These are phyloP conservation scores for Leccinum boreale DNA, from an alignment of 768 basidiomycete species.

Conservation along the genomic window DNA sequence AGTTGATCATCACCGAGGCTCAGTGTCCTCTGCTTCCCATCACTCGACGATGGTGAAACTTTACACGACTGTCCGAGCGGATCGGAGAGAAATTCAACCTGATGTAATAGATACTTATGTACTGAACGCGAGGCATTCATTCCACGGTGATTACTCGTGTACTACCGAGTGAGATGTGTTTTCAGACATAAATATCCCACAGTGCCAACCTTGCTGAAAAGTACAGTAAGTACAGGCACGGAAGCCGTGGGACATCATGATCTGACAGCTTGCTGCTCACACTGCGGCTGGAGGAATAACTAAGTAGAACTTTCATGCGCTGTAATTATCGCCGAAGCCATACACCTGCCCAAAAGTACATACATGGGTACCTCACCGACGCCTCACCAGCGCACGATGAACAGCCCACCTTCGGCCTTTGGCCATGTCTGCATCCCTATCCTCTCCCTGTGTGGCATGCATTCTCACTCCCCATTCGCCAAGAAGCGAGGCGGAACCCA, in stretches of 20 bases:
- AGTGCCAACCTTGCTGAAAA: too few relatives aligned
- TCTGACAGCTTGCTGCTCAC: neutral
- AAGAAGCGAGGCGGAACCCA: neutral
- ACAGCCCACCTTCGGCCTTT: neutral
- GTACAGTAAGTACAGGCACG: too few relatives aligned
- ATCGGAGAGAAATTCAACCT: neutral
- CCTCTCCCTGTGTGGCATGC: neutral
- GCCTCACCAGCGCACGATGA: neutral
- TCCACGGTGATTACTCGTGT: too few relatives aligned
- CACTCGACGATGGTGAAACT: neutral
- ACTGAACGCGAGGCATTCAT: too few relatives aligned
- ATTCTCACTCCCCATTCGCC: neutral
- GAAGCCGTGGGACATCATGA: neutral
- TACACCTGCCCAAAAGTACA: neutral
- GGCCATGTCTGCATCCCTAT: neutral
- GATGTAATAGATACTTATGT: neutral
- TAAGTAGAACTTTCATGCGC: neutral
- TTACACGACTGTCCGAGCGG: neutral
- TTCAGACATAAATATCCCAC: too few relatives aligned
- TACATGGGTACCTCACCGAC: neutral
- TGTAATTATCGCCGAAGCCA: neutral
- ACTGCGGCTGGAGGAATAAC: neutral
- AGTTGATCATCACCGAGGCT: too few relatives aligned
- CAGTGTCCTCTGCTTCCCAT: neutral
- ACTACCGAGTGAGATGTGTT: too few relatives aligned